Base-by-base conservation (phyloP, 208 protist genomes). In the Trypanosoma cruzi region DNA sequence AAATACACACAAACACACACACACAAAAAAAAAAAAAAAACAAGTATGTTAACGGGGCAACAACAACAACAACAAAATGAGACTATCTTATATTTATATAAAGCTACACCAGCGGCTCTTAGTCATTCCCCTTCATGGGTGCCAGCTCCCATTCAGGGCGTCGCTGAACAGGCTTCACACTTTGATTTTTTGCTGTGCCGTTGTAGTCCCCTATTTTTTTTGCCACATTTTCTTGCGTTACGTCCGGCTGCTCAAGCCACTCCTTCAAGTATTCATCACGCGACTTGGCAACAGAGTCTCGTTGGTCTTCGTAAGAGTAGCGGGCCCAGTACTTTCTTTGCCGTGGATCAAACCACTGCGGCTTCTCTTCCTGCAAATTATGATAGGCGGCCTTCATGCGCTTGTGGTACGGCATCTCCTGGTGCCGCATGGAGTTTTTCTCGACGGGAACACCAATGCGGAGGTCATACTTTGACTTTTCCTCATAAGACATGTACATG, bases 401-500 rank as follows among this genome's bases (percentile, higher is more conserved):
- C 58, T 88, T 84, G 49, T 93, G 85, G 62, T 88, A 94, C 16
- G 90, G 90, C 85, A 96, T 87, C 59, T 94, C 88, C 59, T 96
- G 90, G 64, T 93, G 86, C 13, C 90, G 84, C 80, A 92, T 88
- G 14, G 86, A 81, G 73, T 93, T 93, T 56, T 90, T 92, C 71
- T 96, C 85, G 6, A 96, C 82, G 18, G 90, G 90, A 34, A 96
- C 90, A 1, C 90, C 88, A 5, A 68, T 68, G 29, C 90, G 84
- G 26, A 96, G 56, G 64, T 93, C 85, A 58, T 89, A 94, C 65
- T 87, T 86, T 14, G 80, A 80, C 68, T 94, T 93, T 32, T 96
- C 90, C 69, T 96, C 90, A 60, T 94, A 92, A 28, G 85, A 92
- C 90, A 96, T 96, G 78, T 93, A 96, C 88, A 93, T 91, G 36